These are phyloP conservation scores for Naegleria lovaniensis DNA, from an alignment of 208 protist species.

Conservation along the genomic window DNA sequence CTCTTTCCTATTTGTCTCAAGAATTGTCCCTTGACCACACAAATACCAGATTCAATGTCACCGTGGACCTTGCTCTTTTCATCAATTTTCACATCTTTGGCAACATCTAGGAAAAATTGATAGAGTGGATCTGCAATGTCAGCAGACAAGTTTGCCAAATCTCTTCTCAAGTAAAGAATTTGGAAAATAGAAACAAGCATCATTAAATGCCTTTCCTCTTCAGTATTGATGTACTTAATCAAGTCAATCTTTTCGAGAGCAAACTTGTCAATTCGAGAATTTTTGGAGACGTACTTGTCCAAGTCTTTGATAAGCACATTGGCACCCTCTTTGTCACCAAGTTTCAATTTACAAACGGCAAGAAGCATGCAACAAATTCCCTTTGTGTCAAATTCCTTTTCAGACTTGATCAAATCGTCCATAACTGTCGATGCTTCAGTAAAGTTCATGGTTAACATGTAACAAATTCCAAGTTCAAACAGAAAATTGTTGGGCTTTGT, in stretches of 20 bases:
- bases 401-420: background rate
- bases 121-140: background rate
- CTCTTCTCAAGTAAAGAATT: slow-evolving; percentile 5
- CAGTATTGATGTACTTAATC: background rate
- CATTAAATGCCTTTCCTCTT: background rate
- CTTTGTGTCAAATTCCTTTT: background rate
- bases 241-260: background rate
- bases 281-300: background rate
- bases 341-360: background rate
- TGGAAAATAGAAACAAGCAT: background rate
- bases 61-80: background rate
- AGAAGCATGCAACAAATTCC: background rate
- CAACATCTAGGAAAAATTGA: background rate
- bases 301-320: background rate
- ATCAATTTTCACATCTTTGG: background rate
- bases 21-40: background rate
- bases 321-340: background rate
- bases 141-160: background rate
- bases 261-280: background rate
- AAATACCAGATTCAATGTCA: background rate
- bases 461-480: background rate
- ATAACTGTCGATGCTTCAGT: background rate
- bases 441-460: background rate
- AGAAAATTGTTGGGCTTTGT: background rate
- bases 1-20: background rate